These are phyloP conservation scores for Sicyos baderoa DNA, from an alignment of 306 rosid genomes.

Conservation along the genomic window DNA sequence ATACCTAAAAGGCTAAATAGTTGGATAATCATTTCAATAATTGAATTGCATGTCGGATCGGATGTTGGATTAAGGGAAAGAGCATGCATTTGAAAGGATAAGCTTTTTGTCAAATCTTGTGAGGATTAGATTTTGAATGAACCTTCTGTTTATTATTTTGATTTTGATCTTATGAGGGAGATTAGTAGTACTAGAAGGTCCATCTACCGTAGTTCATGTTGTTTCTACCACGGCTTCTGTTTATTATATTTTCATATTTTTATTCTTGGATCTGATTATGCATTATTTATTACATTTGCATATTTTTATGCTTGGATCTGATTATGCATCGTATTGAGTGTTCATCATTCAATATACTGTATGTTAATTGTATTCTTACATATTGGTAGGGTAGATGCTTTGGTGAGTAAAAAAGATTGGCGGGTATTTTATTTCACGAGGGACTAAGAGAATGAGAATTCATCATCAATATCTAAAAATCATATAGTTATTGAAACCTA, in stretches of 20 bases:
- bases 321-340: too few species aligned
- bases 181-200: background rate
- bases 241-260: too few species aligned
- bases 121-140: slow-evolving; percentile 1
- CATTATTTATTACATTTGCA: too few species aligned
- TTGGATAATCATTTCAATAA: background rate
- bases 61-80: background rate
- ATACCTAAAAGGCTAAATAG: background rate
- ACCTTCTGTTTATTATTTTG: too few species aligned
- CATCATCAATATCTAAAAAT: too few species aligned
- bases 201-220: background rate
- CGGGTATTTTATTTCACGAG: background rate
- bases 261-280: too few species aligned
- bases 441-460: too few species aligned
- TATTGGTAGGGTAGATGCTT: background rate
- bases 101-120: background rate
- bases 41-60: background rate
- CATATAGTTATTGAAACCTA: too few species aligned
- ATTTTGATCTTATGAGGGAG: background rate
- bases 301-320: too few species aligned
- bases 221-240: background rate
- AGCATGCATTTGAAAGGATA: background rate
- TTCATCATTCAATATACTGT: background rate
- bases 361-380: background rate
- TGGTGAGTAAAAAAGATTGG: background rate